These are phyloP conservation scores for Penicillium simplicissimum DNA, from an alignment of 495 filamentous ascomycete species.

Conservation along the genomic window DNA sequence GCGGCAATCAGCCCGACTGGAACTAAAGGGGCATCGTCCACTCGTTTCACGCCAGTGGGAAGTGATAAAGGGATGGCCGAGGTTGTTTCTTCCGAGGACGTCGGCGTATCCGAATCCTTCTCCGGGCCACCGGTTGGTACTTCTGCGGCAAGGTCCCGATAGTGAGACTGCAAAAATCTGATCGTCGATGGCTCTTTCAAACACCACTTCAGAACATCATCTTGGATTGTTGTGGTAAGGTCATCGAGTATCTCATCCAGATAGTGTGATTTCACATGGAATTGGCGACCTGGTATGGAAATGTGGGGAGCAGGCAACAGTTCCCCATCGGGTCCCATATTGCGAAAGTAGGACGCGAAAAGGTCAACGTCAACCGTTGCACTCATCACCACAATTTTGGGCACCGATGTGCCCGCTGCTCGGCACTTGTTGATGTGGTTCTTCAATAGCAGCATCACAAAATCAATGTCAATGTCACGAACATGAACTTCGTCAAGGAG, in stretches of 20 bases:
- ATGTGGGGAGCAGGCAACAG: constrained; percentile 49
- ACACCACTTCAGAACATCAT: constrained; percentile 24
- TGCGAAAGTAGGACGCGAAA: constrained; percentile 55
- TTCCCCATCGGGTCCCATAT: constrained; percentile 27
- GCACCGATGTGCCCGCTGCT: constrained; percentile 34
- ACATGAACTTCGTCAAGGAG: constrained; percentile 66
- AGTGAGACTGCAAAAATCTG: constrained; percentile 13
- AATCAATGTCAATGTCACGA: constrained; percentile 55
- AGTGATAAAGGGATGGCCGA: not conserved
- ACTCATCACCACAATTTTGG: constrained; percentile 60
- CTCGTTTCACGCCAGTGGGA: not conserved
- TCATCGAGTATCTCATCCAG: constrained; percentile 50
- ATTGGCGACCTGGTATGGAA: constrained; percentile 56
- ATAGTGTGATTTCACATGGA: constrained; percentile 54
- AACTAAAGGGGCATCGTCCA: constrained; percentile 46
- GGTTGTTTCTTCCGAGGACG: not conserved
- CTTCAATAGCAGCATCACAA: constrained; percentile 57
- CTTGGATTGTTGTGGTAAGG: constrained; percentile 30
- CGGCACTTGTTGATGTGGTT: constrained; percentile 40
- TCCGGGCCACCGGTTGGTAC: not conserved
- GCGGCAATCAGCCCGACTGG: constrained; percentile 49
- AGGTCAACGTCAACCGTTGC: constrained; percentile 58
- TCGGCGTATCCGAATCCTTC: not conserved
- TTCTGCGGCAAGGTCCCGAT: not conserved
- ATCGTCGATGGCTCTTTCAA: constrained; percentile 12